phyloP scores from a whole-genome alignment of 2,329 filamentous ascomycete genomes.

The Claviceps arundinis region DNA sequence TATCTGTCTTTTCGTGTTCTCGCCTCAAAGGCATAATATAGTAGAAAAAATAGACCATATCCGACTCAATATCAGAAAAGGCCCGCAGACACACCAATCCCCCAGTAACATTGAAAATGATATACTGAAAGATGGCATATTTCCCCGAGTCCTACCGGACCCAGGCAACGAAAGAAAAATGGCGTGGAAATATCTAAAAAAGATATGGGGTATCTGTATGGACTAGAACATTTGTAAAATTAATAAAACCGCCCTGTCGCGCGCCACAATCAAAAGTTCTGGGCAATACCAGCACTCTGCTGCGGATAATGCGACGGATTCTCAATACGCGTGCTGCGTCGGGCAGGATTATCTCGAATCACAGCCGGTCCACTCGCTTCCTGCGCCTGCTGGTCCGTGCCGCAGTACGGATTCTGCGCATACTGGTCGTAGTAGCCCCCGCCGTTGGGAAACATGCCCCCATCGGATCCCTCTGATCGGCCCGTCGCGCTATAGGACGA shows the following conservation, averaged over 20 bases:
- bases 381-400: conserved; percentile 26
- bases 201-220: too few relatives aligned
- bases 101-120: too few relatives aligned
- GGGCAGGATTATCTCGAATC: conserved; percentile 83
- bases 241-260: not conserved
- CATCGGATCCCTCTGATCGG: conserved; percentile 56
- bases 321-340: conserved; percentile 90
- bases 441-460: conserved; percentile 31
- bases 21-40: too few relatives aligned
- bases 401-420: conserved; percentile 39
- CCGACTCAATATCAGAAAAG: too few relatives aligned
- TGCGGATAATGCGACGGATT: conserved; percentile 80
- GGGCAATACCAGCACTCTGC: conserved; percentile 87
- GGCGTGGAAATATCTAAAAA: too few relatives aligned
- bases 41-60: too few relatives aligned
- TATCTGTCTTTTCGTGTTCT: too few relatives aligned
- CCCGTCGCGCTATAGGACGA: conserved; percentile 82
- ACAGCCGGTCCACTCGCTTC: conserved; percentile 53
- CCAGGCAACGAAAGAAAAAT: too few relatives aligned
- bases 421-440: conserved; percentile 47
- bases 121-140: too few relatives aligned
- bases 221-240: too few relatives aligned
- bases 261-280: conserved; percentile 54
- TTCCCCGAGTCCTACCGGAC: too few relatives aligned
- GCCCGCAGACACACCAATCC: too few relatives aligned